These are phyloP conservation scores for Tubosaeta brunneosetosa DNA, from an alignment of 768 basidiomycete genomes.

Conservation along the genomic window DNA sequence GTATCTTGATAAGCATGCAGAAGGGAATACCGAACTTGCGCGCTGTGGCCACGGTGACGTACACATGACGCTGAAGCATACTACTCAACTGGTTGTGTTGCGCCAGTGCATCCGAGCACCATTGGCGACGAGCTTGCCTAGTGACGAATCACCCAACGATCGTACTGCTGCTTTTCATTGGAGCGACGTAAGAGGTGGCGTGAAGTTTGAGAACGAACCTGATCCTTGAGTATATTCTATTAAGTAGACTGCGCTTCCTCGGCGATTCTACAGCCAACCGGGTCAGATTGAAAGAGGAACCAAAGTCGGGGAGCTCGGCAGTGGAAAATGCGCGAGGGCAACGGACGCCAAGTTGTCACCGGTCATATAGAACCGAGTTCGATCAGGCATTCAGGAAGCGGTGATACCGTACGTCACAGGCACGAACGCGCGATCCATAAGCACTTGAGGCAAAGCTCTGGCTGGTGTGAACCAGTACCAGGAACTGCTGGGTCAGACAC, in stretches of 20 bases:
- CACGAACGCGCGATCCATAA: not conserved
- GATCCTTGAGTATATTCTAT: not conserved
- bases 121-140: conserved; percentile 10
- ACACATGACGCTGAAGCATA: not conserved
- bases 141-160: conserved; percentile 14
- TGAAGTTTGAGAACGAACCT: not conserved
- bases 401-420: conserved; percentile 8
- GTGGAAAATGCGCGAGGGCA: conserved; percentile 11
- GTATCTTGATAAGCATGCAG: not conserved
- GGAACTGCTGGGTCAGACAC: conserved; percentile 5
- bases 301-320: conserved; percentile 10
- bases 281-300: not conserved
- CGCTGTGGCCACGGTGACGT: not conserved
- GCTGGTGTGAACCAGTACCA: conserved; percentile 2
- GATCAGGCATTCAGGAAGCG: conserved; percentile 10
- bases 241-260: not conserved
- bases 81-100: not conserved
- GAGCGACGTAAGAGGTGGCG: not conserved
- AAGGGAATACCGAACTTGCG: not conserved
- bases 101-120: not conserved
- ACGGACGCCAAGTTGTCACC: conserved; percentile 14
- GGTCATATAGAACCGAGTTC: conserved; percentile 1
- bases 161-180: not conserved
- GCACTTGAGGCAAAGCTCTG: conserved; percentile 5
- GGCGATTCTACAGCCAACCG: conserved; percentile 1